Base-by-base conservation (phyloP, 345 rosid species). In the Acer negundo region DNA sequence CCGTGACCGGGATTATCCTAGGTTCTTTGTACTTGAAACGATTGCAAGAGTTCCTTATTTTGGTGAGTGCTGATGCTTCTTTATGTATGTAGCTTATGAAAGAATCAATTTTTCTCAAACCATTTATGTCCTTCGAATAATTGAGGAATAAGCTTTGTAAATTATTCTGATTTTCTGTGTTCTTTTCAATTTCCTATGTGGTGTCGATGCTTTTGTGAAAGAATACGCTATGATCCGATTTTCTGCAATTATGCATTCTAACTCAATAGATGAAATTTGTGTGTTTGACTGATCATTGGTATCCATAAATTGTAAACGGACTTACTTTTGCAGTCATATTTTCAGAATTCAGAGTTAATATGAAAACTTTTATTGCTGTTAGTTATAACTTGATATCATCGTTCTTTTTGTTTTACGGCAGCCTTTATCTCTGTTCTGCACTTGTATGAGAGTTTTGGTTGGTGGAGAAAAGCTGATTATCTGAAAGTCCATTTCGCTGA, bases 391-490 rank as follows among this genome's bases (percentile, higher is more conserved):
- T 73, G 66, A 46, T 22, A 69, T 56, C 22, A 9, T 59, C 4
- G 15, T 40, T 40, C n/a, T 10, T 56, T 59, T 71, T 59, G 20
- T 42, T 75, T 61, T 70, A 7, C 80, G 72, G 82, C 87, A 96
- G 99, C 98, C 16, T 96, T 96, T 77, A 91, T 96, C 84, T 94
- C 99, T 38, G 95, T 96, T 78, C 86, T 96, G 75, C 99, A 96
- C 73, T 76, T 94, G 99, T 96, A 96, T 81, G 99, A 96, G 95
- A 96, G 94, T 81, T 94, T 94, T 85, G 99, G 99, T 74, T 96
- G 99, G 99, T 96, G 99, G 99, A 94, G 99, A 81, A 89, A 91
- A 84, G 97, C 99, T 24, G 98, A 94, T 82, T 96, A 96, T 80
- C 47, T 96, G 46, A 96, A 92, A 88, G 98, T 96, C 40, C 99